phyloP scores from a whole-genome alignment of 2,329 filamentous ascomycete genomes.

The Cladosporium sp. region DNA sequence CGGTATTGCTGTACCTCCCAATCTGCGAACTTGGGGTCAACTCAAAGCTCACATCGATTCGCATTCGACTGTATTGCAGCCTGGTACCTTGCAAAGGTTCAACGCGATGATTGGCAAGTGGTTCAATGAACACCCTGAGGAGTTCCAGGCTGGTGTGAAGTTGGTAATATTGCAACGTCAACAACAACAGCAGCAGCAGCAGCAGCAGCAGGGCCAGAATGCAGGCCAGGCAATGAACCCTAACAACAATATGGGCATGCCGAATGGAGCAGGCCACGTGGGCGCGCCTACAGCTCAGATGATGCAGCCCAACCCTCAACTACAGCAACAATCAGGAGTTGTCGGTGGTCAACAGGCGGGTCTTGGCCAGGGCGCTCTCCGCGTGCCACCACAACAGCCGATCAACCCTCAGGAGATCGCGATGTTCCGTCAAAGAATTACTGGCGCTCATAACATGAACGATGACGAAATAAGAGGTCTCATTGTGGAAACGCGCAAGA shows the following conservation, averaged over 20 bases:
- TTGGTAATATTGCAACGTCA: constrained; percentile 22
- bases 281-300: constrained; percentile 13
- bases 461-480: constrained; percentile 42
- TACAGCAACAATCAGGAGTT: constrained; percentile 36
- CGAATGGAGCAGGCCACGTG: neutral
- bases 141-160: constrained; percentile 20
- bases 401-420: constrained; percentile 40
- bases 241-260: constrained; percentile 1
- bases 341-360: constrained; percentile 20
- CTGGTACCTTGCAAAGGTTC: constrained; percentile 39
- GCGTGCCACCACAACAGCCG: constrained; percentile 15
- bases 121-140: constrained; percentile 22
- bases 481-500: constrained; percentile 17
- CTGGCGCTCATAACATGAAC: constrained; percentile 26
- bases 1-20: constrained; percentile 38
- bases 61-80: constrained; percentile 42
- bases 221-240: neutral
- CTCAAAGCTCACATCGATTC: constrained; percentile 51
- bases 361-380: constrained; percentile 17
- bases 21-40: constrained; percentile 54
- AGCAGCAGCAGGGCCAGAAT: constrained; percentile 24
- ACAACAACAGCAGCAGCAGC: constrained; percentile 9
- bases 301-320: constrained; percentile 11
- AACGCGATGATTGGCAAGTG: constrained; percentile 24
- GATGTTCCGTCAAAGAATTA: constrained; percentile 32